Conservation (phyloP, 768 basidiomycete species). For the Aureoboletus auriporus region DNA sequence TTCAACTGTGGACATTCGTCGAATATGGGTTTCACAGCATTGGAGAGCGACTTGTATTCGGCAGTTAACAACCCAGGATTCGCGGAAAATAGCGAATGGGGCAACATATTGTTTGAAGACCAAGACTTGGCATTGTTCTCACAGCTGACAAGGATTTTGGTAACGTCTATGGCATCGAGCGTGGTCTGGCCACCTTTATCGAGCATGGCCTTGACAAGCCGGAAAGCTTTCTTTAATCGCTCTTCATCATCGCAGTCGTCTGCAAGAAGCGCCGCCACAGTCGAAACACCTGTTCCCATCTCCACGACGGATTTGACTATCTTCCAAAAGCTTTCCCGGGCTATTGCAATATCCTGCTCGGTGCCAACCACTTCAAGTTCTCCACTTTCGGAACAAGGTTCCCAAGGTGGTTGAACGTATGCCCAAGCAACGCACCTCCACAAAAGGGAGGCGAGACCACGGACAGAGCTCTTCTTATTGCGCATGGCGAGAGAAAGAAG, state of each 20-base stretch:
- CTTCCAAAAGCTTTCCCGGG: slow-evolving; percentile 42
- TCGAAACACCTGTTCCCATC: slow-evolving; percentile 54
- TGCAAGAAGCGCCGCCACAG: slow-evolving; percentile 52
- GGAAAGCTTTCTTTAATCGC: slow-evolving; percentile 42
- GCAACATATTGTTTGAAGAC: slow-evolving; percentile 46
- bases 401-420: slow-evolving; percentile 53
- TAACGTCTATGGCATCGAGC: slow-evolving; percentile 51
- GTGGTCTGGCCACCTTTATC: slow-evolving; percentile 48
- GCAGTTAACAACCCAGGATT: slow-evolving; percentile 51
- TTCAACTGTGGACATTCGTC: slow-evolving; percentile 49
- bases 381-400: slow-evolving; percentile 18
- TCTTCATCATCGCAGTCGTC: slow-evolving; percentile 37
- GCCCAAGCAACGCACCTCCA: slow-evolving; percentile 69
- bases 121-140: slow-evolving; percentile 37
- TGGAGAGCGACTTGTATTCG: slow-evolving; percentile 46
- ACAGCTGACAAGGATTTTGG: slow-evolving; percentile 37
- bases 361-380: slow-evolving; percentile 17
- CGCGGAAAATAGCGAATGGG: slow-evolving; percentile 51
- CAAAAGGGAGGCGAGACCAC: slow-evolving; percentile 54
- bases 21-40: slow-evolving; percentile 47
- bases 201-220: slow-evolving; percentile 54
- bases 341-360: slow-evolving; percentile 23
- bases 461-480: slow-evolving; percentile 60
- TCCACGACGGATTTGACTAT: slow-evolving; percentile 51
- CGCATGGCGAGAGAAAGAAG: slow-evolving; percentile 54